phyloP scores from a whole-genome alignment of 257 asterid species.

The Schizonepeta tenuifolia region DNA sequence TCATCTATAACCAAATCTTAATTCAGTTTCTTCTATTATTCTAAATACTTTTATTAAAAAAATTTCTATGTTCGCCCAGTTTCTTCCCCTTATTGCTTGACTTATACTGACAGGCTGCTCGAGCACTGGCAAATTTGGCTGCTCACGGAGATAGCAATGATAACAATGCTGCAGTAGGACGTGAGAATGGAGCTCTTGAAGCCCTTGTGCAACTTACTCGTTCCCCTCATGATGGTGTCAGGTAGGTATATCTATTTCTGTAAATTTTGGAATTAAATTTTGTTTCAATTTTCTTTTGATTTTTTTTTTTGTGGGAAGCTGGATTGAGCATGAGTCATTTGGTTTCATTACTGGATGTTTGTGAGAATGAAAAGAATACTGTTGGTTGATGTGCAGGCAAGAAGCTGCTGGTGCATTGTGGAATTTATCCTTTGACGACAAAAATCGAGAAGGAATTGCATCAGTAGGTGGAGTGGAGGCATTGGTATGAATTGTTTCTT shows the following conservation, averaged over 20 bases:
- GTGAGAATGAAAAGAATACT: conserved; percentile 13
- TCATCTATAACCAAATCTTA: not conserved
- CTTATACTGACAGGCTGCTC: conserved; percentile 64
- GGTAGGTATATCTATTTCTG: conserved; percentile 35
- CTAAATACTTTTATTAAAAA: not conserved
- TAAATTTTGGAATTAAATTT: not conserved
- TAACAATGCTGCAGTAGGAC: conserved; percentile 80
- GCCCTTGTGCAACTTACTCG: conserved; percentile 82
- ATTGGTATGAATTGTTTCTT: conserved; percentile 56
- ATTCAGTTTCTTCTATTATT: conserved; percentile 1
- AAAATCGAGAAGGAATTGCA: conserved; percentile 90
- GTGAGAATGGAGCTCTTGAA: conserved; percentile 82
- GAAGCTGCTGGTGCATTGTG: conserved; percentile 97
- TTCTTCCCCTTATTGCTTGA: not conserved
- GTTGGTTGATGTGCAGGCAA: conserved; percentile 63
- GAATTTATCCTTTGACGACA: conserved; percentile 87
- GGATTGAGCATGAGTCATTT: not conserved
- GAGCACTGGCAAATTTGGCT: conserved; percentile 86
- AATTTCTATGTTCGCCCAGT: not conserved
- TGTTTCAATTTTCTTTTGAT: not conserved
- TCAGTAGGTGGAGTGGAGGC: conserved; percentile 90
- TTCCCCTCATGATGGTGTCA: conserved; percentile 81
- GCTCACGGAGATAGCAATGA: conserved; percentile 87
- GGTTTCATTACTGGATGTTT: conserved; percentile 5
- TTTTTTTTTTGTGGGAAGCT: conserved; percentile 17